A percentile compares a stretch with the other conserved stretches of the same genome.
Conservation (phyloP, 2,329 filamentous ascomycete species). For the Cylindrodendrum hubeiense region DNA sequence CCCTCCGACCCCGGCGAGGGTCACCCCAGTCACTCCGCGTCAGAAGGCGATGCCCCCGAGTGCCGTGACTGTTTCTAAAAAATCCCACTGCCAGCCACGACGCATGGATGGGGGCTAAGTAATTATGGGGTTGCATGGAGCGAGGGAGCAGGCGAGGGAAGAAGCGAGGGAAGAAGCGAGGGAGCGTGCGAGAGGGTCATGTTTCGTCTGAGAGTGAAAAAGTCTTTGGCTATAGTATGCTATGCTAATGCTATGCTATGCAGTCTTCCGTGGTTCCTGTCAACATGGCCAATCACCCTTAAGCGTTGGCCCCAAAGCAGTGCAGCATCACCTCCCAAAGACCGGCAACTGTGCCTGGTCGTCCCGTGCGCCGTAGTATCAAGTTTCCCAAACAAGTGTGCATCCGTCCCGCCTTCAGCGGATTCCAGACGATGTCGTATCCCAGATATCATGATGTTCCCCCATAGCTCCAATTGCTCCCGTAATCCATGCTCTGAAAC, state of each 20-base stretch:
- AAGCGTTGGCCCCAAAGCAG: slow-evolving; percentile 33
- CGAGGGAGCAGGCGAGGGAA: neutral
- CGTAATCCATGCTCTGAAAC: slow-evolving; percentile 51
- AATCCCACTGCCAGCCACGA: slow-evolving; percentile 1
- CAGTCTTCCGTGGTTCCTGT: slow-evolving; percentile 46
- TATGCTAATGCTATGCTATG: slow-evolving; percentile 42
- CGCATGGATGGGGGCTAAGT: slow-evolving; percentile 6
- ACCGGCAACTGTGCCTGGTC: slow-evolving; percentile 42
- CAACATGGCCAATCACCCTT: slow-evolving; percentile 34
- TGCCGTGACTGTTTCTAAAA: slow-evolving; percentile 19
- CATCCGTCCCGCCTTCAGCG: slow-evolving; percentile 29
- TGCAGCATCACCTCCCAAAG: slow-evolving; percentile 39
- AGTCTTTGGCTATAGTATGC: slow-evolving; percentile 45
- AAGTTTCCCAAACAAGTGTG: slow-evolving; percentile 36
- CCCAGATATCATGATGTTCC: slow-evolving; percentile 49
- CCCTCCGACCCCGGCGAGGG: slow-evolving; percentile 25
- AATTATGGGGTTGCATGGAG: slow-evolving; percentile 1
- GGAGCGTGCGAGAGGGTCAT: slow-evolving; percentile 12
- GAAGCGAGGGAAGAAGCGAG: neutral
- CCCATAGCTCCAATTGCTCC: slow-evolving; percentile 46
- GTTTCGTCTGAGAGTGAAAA: slow-evolving; percentile 38
- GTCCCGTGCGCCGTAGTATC: slow-evolving; percentile 40
- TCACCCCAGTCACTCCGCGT: slow-evolving; percentile 11
- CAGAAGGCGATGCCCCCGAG: slow-evolving; percentile 12
- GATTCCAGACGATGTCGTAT: slow-evolving; percentile 42